These are phyloP conservation scores for Aristolochia fimbriata DNA, from an alignment of 164 flowering plant genomes.

Conservation along the genomic window DNA sequence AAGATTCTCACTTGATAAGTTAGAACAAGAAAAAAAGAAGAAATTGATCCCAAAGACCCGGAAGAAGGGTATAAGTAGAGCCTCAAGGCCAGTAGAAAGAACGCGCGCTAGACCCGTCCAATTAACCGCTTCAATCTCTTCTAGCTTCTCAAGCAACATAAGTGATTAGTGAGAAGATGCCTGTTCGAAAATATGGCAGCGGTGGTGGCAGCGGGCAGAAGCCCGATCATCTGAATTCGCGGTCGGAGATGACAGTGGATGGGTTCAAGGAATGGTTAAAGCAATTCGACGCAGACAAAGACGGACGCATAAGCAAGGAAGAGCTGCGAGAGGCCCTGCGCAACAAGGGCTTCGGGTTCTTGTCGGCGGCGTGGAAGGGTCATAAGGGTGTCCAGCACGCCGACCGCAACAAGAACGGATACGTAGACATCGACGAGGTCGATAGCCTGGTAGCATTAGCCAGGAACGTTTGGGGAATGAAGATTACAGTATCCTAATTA, in stretches of 20 bases:
- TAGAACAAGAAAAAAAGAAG: too few species aligned
- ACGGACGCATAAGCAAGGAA: slow-evolving; percentile 15
- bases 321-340: slow-evolving; percentile 16
- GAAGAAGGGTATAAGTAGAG: too few species aligned
- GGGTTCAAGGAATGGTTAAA: slow-evolving; percentile 20
- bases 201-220: too few species aligned
- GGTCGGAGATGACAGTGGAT: slow-evolving; percentile 9
- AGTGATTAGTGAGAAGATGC: too few species aligned
- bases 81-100: too few species aligned
- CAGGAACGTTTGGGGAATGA: slow-evolving; percentile 7
- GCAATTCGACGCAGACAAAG: slow-evolving; percentile 14
- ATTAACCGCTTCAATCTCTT: too few species aligned
- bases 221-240: background rate
- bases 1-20: too few species aligned
- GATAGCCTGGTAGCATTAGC: slow-evolving; percentile 10
- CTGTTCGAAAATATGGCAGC: too few species aligned
- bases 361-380: slow-evolving; percentile 1
- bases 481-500: background rate
- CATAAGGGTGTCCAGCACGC: slow-evolving; percentile 3
- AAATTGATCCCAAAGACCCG: too few species aligned
- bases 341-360: slow-evolving; percentile 7
- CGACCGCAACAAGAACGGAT: slow-evolving; percentile 14
- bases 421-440: slow-evolving; percentile 13
- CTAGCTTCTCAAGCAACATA: too few species aligned
- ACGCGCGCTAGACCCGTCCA: too few species aligned